phyloP scores from a whole-genome alignment of 495 filamentous ascomycete genomes.

The Penicillium daleae region DNA sequence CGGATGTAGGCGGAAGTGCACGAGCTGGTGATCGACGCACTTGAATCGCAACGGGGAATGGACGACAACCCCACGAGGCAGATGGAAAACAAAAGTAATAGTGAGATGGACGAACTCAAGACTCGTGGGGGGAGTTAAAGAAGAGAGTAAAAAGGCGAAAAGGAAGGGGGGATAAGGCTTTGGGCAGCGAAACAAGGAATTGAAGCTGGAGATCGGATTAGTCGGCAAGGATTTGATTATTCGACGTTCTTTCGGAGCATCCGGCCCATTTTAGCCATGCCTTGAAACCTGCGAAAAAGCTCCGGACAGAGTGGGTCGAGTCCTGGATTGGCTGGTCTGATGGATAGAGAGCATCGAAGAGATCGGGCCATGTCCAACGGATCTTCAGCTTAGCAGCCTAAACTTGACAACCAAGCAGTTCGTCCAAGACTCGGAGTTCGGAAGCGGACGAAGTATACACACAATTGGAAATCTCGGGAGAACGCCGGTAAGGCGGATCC shows the following conservation, averaged over 20 bases:
- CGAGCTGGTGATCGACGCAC: background rate
- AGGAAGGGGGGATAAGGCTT: background rate
- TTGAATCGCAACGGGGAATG: background rate
- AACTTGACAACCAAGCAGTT: background rate
- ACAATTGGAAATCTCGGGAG: background rate
- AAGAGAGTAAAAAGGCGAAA: background rate
- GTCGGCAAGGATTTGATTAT: slow-evolving; percentile 9
- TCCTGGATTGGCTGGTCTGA: background rate
- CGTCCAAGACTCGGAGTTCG: background rate
- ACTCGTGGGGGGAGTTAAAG: background rate
- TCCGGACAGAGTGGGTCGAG: background rate
- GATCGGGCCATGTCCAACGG: background rate
- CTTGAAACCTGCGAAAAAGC: background rate
- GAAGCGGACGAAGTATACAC: background rate
- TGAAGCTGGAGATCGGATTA: slow-evolving; percentile 6
- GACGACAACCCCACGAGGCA: background rate
- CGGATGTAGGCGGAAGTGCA: slow-evolving; percentile 24
- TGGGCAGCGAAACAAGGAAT: slow-evolving; percentile 10
- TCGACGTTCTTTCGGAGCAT: slow-evolving; percentile 8
- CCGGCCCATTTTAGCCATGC: slow-evolving; percentile 10
- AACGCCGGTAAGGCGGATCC: background rate
- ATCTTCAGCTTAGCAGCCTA: background rate
- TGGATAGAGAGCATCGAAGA: background rate
- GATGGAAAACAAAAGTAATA: background rate
- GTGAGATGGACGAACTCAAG: background rate